Percentiles rank a stretch among this genome's conserved stretches.
phyloP scores from a whole-genome alignment of 1,284 basidiomycete genomes.

The Cutaneotrichosporon sp. region DNA sequence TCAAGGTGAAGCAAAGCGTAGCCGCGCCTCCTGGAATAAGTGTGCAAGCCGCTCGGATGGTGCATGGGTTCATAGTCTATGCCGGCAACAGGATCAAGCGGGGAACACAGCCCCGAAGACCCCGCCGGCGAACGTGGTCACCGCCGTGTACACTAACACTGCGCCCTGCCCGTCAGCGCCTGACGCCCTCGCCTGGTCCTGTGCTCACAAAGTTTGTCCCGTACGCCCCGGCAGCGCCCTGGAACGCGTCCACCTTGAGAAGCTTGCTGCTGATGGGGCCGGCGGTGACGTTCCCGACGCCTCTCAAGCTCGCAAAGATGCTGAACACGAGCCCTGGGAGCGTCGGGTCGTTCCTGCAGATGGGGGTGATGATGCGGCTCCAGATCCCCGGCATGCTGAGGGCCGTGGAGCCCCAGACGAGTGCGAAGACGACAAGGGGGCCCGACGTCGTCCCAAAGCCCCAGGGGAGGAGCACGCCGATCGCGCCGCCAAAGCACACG shows the following conservation, averaged over 20 bases:
- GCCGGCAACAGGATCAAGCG: too few relatives aligned
- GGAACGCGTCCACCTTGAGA: slow-evolving; percentile 30
- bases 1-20: too few relatives aligned
- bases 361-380: slow-evolving; percentile 33
- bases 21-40: too few relatives aligned
- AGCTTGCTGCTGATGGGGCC: slow-evolving; percentile 41
- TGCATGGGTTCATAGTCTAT: too few relatives aligned
- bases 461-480: slow-evolving; percentile 50
- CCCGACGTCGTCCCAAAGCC: slow-evolving; percentile 43
- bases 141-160: slow-evolving; percentile 33
- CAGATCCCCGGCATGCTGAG: slow-evolving; percentile 38
- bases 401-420: slow-evolving; percentile 37
- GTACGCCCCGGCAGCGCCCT: slow-evolving; percentile 42
- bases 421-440: slow-evolving; percentile 32
- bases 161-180: slow-evolving; percentile 19
- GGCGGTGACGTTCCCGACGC: slow-evolving; percentile 49
- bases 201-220: slow-evolving; percentile 37
- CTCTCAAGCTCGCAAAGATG: slow-evolving; percentile 42
- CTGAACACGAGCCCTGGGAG: slow-evolving; percentile 41
- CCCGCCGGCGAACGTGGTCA: slow-evolving; percentile 28
- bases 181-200: too few relatives aligned
- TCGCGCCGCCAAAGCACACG: slow-evolving; percentile 39
- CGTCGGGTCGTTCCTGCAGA: slow-evolving; percentile 39
- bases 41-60: too few relatives aligned
- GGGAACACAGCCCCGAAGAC: slow-evolving; percentile 17